Conservation (phyloP, 2,329 filamentous ascomycete species). For the Colletotrichum gigasporum region DNA sequence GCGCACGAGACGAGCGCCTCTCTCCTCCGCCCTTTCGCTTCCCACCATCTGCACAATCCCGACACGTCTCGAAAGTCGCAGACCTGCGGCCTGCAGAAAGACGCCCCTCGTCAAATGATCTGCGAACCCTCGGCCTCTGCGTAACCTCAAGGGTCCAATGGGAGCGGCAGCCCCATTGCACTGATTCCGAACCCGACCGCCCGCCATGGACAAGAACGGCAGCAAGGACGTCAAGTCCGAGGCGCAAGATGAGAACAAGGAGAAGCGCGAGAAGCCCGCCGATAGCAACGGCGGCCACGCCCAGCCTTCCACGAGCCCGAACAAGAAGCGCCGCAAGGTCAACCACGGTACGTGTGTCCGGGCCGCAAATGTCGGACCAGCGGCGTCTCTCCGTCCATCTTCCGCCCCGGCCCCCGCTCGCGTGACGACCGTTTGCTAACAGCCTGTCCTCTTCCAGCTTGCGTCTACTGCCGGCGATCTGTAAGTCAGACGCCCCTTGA, state of each 20-base stretch:
- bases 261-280: constrained; percentile 36
- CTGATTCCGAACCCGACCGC: constrained; percentile 36
- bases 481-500: constrained; percentile 66
- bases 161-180: constrained; percentile 45
- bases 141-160: constrained; percentile 55
- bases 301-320: constrained; percentile 62
- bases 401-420: constrained; percentile 13
- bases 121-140: constrained; percentile 52
- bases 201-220: constrained; percentile 45
- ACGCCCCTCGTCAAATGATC: constrained; percentile 37
- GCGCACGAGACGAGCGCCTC: constrained; percentile 7
- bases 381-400: constrained; percentile 34
- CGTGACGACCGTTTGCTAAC: constrained; percentile 42
- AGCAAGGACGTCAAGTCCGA: constrained; percentile 50
- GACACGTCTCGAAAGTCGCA: constrained; percentile 2
- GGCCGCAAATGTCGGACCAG: constrained; percentile 28
- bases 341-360: constrained; percentile 79
- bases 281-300: constrained; percentile 42
- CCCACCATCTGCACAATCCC: constrained; percentile 1
- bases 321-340: constrained; percentile 88
- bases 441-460: constrained; percentile 66
- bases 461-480: constrained; percentile 90
- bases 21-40: neutral
- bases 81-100: neutral
- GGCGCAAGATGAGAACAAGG: constrained; percentile 43